These are phyloP conservation scores for Xerocomellus dryophilus DNA, from an alignment of 768 basidiomycete genomes.

Conservation along the genomic window DNA sequence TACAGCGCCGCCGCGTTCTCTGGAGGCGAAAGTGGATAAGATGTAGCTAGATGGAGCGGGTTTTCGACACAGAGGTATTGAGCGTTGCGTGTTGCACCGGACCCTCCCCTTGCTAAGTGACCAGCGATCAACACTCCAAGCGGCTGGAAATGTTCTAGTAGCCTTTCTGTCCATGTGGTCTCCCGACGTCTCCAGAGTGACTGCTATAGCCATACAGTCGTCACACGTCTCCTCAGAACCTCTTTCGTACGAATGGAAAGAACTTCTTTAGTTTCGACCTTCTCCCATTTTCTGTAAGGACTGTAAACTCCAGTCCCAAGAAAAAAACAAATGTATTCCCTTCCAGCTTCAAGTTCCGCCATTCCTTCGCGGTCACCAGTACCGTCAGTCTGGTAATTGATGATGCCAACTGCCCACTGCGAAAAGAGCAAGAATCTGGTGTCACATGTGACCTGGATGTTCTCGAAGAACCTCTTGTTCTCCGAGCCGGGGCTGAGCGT, in stretches of 20 bases:
- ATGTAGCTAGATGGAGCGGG: not conserved
- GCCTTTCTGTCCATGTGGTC: not conserved
- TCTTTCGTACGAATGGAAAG: slow-evolving; percentile 19
- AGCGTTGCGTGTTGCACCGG: not conserved
- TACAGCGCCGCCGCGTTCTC: not conserved
- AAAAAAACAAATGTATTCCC: slow-evolving; percentile 21
- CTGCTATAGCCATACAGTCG: slow-evolving; percentile 20
- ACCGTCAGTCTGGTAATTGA: slow-evolving; percentile 24
- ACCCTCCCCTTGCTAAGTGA: not conserved
- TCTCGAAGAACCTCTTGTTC: slow-evolving; percentile 14
- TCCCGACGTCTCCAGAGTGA: not conserved
- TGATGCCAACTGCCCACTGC: slow-evolving; percentile 24
- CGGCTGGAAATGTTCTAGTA: not conserved
- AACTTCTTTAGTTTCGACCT: slow-evolving; percentile 16
- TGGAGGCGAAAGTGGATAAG: not conserved
- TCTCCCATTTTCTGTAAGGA: slow-evolving; percentile 21
- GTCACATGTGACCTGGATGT: slow-evolving; percentile 16
- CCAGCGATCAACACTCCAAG: not conserved
- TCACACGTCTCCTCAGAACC: slow-evolving; percentile 8
- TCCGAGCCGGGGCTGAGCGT: slow-evolving; percentile 12
- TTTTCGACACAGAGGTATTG: not conserved
- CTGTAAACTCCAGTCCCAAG: slow-evolving; percentile 23
- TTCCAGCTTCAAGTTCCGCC: slow-evolving; percentile 13
- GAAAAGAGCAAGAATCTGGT: slow-evolving; percentile 21
- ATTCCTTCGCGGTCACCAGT: slow-evolving; percentile 6